These are phyloP conservation scores for Colletotrichum sp. DNA, from an alignment of 2,329 filamentous ascomycete species.

Conservation along the genomic window DNA sequence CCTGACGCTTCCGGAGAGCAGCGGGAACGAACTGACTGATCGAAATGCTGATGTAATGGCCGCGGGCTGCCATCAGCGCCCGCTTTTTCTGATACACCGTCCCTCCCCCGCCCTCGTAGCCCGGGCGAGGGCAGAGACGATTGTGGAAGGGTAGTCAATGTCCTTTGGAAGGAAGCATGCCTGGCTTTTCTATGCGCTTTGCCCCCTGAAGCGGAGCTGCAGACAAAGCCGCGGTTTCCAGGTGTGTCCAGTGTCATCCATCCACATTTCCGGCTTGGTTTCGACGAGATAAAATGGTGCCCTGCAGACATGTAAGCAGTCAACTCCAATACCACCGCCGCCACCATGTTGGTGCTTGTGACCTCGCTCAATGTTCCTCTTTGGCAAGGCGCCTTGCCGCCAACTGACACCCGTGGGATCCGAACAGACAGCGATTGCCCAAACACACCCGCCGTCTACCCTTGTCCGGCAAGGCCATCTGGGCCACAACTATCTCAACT, in stretches of 20 bases:
- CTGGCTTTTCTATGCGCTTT: not conserved
- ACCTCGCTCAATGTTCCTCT: slow-evolving; percentile 1
- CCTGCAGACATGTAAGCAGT: not conserved
- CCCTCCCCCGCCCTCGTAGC: not conserved
- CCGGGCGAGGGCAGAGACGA: not conserved
- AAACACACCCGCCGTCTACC: slow-evolving; percentile 4
- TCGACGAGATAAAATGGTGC: not conserved
- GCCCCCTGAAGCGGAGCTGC: not conserved
- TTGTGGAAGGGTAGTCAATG: not conserved
- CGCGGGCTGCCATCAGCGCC: not conserved
- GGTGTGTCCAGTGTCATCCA: not conserved
- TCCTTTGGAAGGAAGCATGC: not conserved
- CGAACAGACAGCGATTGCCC: not conserved
- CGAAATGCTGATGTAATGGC: not conserved
- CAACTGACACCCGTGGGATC: slow-evolving; percentile 11
- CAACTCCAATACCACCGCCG: not conserved
- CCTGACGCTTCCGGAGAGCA: not conserved
- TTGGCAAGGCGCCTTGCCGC: slow-evolving; percentile 1
- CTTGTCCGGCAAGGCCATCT: not conserved
- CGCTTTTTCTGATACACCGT: slow-evolving; percentile 9
- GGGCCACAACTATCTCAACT: not conserved
- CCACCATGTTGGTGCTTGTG: slow-evolving; percentile 3
- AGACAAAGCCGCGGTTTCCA: not conserved
- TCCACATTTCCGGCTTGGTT: not conserved
- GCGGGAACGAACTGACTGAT: not conserved